Percentiles rank a stretch among this genome's conserved stretches.
Conservation (phyloP, 2,329 filamentous ascomycete species). For the Alternaria atra region DNA sequence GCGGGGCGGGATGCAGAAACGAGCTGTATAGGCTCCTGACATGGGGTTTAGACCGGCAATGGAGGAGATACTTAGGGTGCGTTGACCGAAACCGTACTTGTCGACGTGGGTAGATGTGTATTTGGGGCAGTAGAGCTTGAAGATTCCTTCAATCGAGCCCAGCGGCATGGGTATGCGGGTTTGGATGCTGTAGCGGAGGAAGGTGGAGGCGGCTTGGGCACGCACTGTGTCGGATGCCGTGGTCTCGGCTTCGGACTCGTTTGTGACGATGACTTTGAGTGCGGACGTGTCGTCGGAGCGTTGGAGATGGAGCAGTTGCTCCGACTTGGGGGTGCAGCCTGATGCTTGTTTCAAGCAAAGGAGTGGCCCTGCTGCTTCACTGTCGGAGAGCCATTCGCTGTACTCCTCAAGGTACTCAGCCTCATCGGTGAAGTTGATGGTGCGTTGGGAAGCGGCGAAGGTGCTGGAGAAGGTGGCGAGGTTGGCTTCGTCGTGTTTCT, state of each 20-base stretch:
- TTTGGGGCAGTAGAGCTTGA: conserved; percentile 39
- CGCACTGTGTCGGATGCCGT: conserved; percentile 12
- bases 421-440: conserved; percentile 43
- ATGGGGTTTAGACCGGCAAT: conserved; percentile 24
- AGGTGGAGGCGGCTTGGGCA: conserved; percentile 17
- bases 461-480: conserved; percentile 24
- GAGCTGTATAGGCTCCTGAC: conserved; percentile 40
- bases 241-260: background rate
- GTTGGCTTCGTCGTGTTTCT: conserved; percentile 30
- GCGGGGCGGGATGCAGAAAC: conserved; percentile 40
- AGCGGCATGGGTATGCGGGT: conserved; percentile 38
- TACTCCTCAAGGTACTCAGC: conserved; percentile 24
- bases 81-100: conserved; percentile 38
- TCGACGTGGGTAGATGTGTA: conserved; percentile 39
- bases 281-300: conserved; percentile 17
- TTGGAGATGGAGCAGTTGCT: conserved; percentile 29
- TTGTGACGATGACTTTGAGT: conserved; percentile 3
- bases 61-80: conserved; percentile 33
- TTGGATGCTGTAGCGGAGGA: conserved; percentile 29
- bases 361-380: conserved; percentile 13
- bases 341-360: conserved; percentile 40
- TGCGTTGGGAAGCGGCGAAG: conserved; percentile 21
- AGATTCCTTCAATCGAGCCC: conserved; percentile 33
- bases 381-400: conserved; percentile 16
- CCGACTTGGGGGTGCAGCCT: conserved; percentile 40